A percentile compares a stretch with the other conserved stretches of the same genome.
These are phyloP conservation scores for Sphaerobolus stellatus DNA, from an alignment of 1,284 basidiomycete genomes.

Conservation along the genomic window DNA sequence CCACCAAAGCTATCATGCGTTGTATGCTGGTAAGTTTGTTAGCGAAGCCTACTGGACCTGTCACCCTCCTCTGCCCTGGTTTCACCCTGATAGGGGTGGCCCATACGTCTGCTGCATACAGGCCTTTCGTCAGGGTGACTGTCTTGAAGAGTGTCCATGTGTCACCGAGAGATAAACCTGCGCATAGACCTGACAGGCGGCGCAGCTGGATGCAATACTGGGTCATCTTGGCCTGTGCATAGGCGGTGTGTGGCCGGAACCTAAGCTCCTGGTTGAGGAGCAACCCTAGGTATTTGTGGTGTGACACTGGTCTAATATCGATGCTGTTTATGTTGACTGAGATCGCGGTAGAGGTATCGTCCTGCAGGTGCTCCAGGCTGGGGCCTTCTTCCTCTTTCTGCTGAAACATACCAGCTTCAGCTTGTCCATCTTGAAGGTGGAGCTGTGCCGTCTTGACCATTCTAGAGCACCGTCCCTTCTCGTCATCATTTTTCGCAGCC, in stretches of 20 bases:
- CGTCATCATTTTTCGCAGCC: not conserved
- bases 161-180: not conserved
- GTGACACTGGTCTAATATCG: not conserved
- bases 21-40: slow-evolving; percentile 6
- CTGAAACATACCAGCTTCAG: not conserved
- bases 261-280: not conserved
- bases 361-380: not conserved
- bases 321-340: not conserved
- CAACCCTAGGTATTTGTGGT: not conserved
- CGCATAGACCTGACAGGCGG: not conserved
- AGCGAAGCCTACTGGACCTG: slow-evolving; percentile 1
- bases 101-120: not conserved
- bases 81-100: too few species aligned
- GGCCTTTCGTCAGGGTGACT: not conserved
- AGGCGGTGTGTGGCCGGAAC: not conserved
- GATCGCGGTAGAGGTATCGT: not conserved
- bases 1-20: not conserved
- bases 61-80: not conserved
- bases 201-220: not conserved
- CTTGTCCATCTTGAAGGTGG: not conserved
- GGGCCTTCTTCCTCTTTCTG: not conserved
- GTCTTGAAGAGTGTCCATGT: not conserved
- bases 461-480: not conserved
- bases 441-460: not conserved
- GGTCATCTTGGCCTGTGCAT: not conserved